Evolutionary conservation across 768 basidiomycete genomes (phyloP).

Genomic region (Tulasnella sp.): DNA sequence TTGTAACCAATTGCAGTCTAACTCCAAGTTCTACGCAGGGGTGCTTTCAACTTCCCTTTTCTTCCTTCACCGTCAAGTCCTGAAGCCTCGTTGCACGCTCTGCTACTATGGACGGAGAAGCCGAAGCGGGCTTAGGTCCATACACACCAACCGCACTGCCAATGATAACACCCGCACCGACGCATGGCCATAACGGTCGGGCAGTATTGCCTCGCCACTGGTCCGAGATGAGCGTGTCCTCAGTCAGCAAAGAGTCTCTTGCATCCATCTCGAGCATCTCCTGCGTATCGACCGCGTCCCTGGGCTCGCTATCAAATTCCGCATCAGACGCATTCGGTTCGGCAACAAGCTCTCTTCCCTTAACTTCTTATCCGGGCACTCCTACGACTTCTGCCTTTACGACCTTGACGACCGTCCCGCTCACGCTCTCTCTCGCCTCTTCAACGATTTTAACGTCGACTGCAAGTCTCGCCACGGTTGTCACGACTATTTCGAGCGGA

Average conservation of each 20-base stretch:
- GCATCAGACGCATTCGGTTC: neutral
- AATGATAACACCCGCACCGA: conserved; percentile 7
- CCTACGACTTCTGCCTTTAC: neutral
- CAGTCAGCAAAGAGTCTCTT: neutral
- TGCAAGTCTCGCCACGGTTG: neutral
- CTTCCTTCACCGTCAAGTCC: neutral
- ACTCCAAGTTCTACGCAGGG: neutral
- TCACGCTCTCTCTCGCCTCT: neutral
- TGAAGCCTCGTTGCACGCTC: neutral
- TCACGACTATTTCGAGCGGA: neutral
- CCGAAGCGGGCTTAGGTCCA: neutral
- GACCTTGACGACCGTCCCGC: conserved; percentile 7
- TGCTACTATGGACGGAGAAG: neutral
- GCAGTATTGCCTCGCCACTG: neutral
- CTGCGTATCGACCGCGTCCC: neutral
- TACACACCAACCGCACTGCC: neutral
- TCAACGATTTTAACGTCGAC: conserved; percentile 9
- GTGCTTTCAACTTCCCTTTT: neutral
- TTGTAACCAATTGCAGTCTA: neutral
- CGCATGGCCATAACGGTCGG: neutral
- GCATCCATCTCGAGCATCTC: neutral
- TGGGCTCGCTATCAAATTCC: neutral
- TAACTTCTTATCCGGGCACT: neutral
- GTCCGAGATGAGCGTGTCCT: neutral
- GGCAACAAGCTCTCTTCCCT: neutral